Conservation (phyloP, 2,329 filamentous ascomycete species). For the Tolypocladium capitatum region DNA sequence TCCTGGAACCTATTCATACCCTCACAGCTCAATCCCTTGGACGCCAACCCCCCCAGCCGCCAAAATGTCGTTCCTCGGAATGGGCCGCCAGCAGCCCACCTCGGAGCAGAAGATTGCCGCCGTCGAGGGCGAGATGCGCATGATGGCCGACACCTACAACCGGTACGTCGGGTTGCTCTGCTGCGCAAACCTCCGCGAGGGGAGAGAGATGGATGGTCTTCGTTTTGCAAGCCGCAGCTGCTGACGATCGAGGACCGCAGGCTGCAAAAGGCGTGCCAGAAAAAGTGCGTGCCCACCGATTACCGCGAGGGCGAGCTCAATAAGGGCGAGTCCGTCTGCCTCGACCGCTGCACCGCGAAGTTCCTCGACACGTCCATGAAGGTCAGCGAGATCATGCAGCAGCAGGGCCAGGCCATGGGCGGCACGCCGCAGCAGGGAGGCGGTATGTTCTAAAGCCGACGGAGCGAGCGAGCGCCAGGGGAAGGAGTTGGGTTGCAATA, state of each 20-base stretch:
- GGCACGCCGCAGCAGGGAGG: slow-evolving; percentile 23
- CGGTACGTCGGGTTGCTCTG: slow-evolving; percentile 46
- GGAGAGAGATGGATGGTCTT: too few species aligned
- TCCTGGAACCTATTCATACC: neutral
- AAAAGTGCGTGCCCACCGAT: slow-evolving; percentile 83
- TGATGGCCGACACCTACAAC: slow-evolving; percentile 96
- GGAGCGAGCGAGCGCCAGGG: neutral
- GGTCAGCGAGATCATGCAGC: slow-evolving; percentile 92
- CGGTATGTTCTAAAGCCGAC: slow-evolving; percentile 15
- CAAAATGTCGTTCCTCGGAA: slow-evolving; percentile 32
- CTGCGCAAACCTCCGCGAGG: neutral
- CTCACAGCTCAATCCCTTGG: neutral
- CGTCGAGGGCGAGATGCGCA: slow-evolving; percentile 94
- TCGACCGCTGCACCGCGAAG: slow-evolving; percentile 93
- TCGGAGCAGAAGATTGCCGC: slow-evolving; percentile 96
- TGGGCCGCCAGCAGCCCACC: slow-evolving; percentile 63
- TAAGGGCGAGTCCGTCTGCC: slow-evolving; percentile 97
- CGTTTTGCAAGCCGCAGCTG: neutral
- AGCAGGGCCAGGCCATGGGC: slow-evolving; percentile 59
- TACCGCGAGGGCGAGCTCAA: slow-evolving; percentile 96
- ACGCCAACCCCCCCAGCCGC: slow-evolving; percentile 1
- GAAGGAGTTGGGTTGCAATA: neutral
- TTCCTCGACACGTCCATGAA: slow-evolving; percentile 99
- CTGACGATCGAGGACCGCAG: slow-evolving; percentile 27
- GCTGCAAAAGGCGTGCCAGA: slow-evolving; percentile 75